phyloP scores from a whole-genome alignment of 345 rosid species.

The Erysimum cheiranthoides region DNA sequence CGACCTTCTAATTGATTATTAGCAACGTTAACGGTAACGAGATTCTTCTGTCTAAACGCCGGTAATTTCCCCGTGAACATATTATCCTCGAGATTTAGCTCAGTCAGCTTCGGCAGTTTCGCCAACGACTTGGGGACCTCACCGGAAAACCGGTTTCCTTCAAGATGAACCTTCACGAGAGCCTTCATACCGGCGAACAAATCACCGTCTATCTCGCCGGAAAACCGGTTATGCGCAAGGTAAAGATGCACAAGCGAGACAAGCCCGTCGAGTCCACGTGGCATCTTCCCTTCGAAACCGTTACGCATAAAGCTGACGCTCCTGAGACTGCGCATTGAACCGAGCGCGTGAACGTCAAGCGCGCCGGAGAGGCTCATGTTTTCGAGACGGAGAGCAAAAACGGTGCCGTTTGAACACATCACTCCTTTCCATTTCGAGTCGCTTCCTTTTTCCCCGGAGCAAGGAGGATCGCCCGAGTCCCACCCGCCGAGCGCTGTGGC shows the following conservation, averaged over 20 bases:
- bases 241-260: conserved; percentile 51
- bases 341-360: conserved; percentile 54
- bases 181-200: conserved; percentile 59
- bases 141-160: conserved; percentile 59
- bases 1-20: conserved; percentile 60
- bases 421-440: conserved; percentile 62
- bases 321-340: conserved; percentile 45
- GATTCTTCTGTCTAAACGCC: conserved; percentile 48
- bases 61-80: conserved; percentile 65
- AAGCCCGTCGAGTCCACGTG: conserved; percentile 52
- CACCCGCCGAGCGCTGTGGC: conserved; percentile 47
- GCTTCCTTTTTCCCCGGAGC: conserved; percentile 43
- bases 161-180: conserved; percentile 60
- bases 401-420: conserved; percentile 49
- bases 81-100: conserved; percentile 62
- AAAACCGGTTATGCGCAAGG: conserved; percentile 62
- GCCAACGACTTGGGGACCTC: conserved; percentile 62
- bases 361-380: conserved; percentile 61
- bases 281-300: conserved; percentile 62
- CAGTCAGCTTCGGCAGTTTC: conserved; percentile 49
- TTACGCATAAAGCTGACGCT: conserved; percentile 69
- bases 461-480: conserved; percentile 44
- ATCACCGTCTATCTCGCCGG: conserved; percentile 53
- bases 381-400: conserved; percentile 57
- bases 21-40: conserved; percentile 53